Evolutionary conservation across 208 protist species (phyloP), one percentile per base, ranked within the genome.

Genomic region (Crithidia brevicula): DNA sequence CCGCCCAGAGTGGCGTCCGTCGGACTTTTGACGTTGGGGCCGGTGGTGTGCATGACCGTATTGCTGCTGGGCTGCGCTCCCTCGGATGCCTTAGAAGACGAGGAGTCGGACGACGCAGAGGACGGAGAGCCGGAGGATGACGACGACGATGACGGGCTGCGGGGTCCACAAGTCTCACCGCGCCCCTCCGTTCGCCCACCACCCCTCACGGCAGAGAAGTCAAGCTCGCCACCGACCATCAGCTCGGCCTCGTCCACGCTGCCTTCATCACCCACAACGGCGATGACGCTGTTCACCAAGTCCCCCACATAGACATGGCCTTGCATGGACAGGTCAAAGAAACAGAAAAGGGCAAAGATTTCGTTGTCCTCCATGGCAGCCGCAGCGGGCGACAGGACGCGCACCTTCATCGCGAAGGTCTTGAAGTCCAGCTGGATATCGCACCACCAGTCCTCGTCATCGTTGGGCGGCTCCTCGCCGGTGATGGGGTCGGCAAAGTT

Each of bases 291-390:
- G 34, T 86, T 66, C 27, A 88, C 75, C 54, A 95, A 70, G 45
- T 81, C 58, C 33, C 85, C 89, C 22, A 95, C 67, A 36, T 66
- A 75, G 18, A 95, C 85, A 63, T 92, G 84, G 16, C 89, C 89
- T 42, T 49, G 51, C 67, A 78, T 70, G 16, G 81, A 71, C 9
- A 61, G 40, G 49, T 95, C 89, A 34, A 95, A 85, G 65, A 87
- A 91, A 49, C 70, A 72, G 66, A 95, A 95, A 34, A 95, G 65
- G 9, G 74, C 76, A 74, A 90, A 92, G 31, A 92, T 72, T 57
- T 87, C 85, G 56, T 82, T 79, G 65, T 92, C 86, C 65, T 92
- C 84, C 65, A 95, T 68, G 13, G 73, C 63, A 15, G 89, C 84
- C 4, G 81, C 80, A 8, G 77, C 77, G 20, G 77, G 76, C 3